Evolutionary conservation across 352 stramenopile genomes (phyloP).

Genomic region (Phytophthora aleatoria): DNA sequence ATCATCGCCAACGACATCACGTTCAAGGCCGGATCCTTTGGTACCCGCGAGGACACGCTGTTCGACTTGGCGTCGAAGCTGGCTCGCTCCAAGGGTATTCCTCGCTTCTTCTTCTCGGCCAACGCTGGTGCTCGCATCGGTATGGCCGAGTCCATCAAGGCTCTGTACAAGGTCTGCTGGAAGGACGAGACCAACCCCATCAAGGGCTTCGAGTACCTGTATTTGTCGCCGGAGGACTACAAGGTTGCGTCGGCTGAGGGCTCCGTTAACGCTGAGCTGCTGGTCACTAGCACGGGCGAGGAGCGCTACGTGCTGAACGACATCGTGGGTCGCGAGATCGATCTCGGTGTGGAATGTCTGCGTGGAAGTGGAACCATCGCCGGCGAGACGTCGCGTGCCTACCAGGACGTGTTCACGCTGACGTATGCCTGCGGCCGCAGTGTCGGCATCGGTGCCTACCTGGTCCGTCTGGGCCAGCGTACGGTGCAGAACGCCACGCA

Average conservation of each 20-base stretch:
- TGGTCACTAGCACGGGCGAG: constrained; percentile 68
- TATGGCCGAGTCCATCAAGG: constrained; percentile 98
- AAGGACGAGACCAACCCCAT: constrained; percentile 95
- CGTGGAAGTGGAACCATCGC: constrained; percentile 99
- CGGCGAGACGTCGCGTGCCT: constrained; percentile 98
- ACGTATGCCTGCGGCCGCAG: constrained; percentile 99
- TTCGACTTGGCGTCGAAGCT: constrained; percentile 98
- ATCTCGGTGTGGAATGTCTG: constrained; percentile 99
- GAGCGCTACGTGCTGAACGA: constrained; percentile 96
- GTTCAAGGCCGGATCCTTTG: constrained; percentile 98
- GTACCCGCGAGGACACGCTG: constrained; percentile 98
- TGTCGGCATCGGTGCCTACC: constrained; percentile 99
- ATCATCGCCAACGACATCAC: constrained; percentile 99
- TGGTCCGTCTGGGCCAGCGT: constrained; percentile 98
- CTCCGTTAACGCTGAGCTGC: constrained; percentile 86
- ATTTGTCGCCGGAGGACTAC: constrained; percentile 97
- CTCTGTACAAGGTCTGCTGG: constrained; percentile 98
- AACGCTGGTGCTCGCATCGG: constrained; percentile 99
- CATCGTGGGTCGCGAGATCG: constrained; percentile 97
- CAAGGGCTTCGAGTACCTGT: constrained; percentile 99
- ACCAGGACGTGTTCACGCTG: constrained; percentile 99
- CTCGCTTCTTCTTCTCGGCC: constrained; percentile 98
- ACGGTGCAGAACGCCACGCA: constrained; percentile 98
- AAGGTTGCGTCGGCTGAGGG: constrained; percentile 88
- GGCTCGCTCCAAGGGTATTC: constrained; percentile 92